Conservation (phyloP, 176 grass and related monocot genomes). For the Pontederia paniculata region DNA sequence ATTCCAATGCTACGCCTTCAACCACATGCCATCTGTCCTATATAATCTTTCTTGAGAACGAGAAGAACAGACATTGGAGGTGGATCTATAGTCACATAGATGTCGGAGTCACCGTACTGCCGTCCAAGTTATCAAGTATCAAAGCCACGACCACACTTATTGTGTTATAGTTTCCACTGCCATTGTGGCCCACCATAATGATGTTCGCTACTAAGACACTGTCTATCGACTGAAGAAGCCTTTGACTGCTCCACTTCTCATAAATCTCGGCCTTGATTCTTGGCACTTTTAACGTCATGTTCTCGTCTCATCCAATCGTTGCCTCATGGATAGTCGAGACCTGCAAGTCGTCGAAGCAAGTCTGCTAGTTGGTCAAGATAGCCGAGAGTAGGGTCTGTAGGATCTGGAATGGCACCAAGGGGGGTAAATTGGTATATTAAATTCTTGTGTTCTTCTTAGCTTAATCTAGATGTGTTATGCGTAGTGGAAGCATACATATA, state of each 20-base stretch:
- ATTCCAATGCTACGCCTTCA: no score
- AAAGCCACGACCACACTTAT: conserved; percentile 46
- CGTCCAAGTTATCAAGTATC: conserved; percentile 44
- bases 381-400: conserved; percentile 82
- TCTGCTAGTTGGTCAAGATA: conserved; percentile 78
- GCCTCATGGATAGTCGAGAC: conserved; percentile 35
- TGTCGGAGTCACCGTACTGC: conserved; percentile 33
- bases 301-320: conserved; percentile 7
- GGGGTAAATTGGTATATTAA: no score
- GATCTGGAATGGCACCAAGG: no score
- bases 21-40: no score
- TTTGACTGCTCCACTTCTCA: conserved; percentile 9
- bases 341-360: conserved; percentile 55
- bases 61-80: no score
- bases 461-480: no score
- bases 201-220: conserved; percentile 26
- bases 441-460: no score
- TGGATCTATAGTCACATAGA: no score
- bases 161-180: conserved; percentile 42
- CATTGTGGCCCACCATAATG: conserved; percentile 48
- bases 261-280: conserved; percentile 14
- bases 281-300: conserved; percentile 32
- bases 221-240: conserved; percentile 22
- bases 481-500: no score
- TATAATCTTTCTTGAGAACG: no score